phyloP scores from a whole-genome alignment of 2,329 filamentous ascomycete species.

The Ophiostoma angusticollis region DNA sequence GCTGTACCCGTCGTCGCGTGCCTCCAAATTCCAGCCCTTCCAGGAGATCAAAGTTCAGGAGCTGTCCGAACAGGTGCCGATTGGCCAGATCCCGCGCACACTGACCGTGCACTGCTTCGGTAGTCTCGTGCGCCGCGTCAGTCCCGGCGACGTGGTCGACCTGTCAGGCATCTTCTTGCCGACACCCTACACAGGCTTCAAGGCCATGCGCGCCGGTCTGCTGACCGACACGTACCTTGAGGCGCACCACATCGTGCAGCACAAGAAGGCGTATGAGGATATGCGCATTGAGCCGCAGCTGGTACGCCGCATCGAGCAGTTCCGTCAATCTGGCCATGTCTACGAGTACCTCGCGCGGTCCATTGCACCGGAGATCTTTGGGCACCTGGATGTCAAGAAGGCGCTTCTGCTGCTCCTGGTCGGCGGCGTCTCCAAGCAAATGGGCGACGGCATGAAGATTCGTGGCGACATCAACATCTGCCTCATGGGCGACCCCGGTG shows the following conservation, averaged over 20 bases:
- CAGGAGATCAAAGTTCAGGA: slow-evolving; percentile 98
- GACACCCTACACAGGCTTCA: slow-evolving; percentile 97
- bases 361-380: slow-evolving; percentile 94
- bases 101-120: slow-evolving; percentile 85
- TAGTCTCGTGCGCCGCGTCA: slow-evolving; percentile 71
- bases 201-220: slow-evolving; percentile 91
- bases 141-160: slow-evolving; percentile 88
- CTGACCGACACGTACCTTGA: slow-evolving; percentile 95
- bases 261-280: slow-evolving; percentile 96
- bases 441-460: slow-evolving; percentile 97
- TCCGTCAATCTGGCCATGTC: slow-evolving; percentile 74
- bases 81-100: slow-evolving; percentile 89
- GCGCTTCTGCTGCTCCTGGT: slow-evolving; percentile 90
- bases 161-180: slow-evolving; percentile 92
- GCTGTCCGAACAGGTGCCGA: slow-evolving; percentile 97
- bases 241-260: slow-evolving; percentile 83
- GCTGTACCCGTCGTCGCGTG: slow-evolving; percentile 85
- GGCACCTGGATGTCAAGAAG: slow-evolving; percentile 95
- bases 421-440: slow-evolving; percentile 89
- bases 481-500: slow-evolving; percentile 98
- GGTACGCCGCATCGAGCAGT: slow-evolving; percentile 71
- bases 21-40: slow-evolving; percentile 93
- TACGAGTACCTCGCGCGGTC: slow-evolving; percentile 94
- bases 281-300: slow-evolving; percentile 72
- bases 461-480: slow-evolving; percentile 98